Percentiles rank a stretch among this genome's conserved stretches.
Evolutionary conservation across 2,329 filamentous ascomycete species (phyloP).

Genomic region (Furcasterigmium furcatum): DNA sequence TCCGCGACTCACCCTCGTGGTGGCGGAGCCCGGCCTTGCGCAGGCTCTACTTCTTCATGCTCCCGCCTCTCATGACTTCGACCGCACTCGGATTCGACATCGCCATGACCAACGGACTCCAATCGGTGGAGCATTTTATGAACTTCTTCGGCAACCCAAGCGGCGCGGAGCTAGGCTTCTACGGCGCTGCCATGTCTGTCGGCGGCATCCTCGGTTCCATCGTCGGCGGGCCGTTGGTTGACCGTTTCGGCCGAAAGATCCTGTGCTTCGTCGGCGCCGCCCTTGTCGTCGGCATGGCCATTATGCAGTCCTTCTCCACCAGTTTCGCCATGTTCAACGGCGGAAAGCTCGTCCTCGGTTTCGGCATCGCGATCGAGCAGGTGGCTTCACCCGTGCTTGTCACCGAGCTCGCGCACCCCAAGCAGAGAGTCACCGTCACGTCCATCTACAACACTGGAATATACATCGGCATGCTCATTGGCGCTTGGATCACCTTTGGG

Average conservation of each 20-base stretch:
- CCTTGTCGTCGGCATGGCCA: slow-evolving; percentile 46
- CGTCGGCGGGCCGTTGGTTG: slow-evolving; percentile 5
- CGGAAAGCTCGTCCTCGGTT: slow-evolving; percentile 51
- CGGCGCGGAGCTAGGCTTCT: slow-evolving; percentile 29
- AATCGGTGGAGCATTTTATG: slow-evolving; percentile 37
- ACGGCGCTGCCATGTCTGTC: slow-evolving; percentile 23
- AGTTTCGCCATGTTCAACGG: slow-evolving; percentile 49
- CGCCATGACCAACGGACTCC: slow-evolving; percentile 40
- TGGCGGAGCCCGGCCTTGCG: neutral
- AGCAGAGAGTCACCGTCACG: slow-evolving; percentile 45
- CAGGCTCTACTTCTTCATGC: slow-evolving; percentile 35
- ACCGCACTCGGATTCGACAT: slow-evolving; percentile 30
- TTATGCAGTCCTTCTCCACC: slow-evolving; percentile 45
- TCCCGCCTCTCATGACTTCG: slow-evolving; percentile 25
- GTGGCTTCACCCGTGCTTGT: slow-evolving; percentile 58
- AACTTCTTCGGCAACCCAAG: slow-evolving; percentile 20
- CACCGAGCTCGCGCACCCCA: slow-evolving; percentile 55
- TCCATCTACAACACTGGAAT: slow-evolving; percentile 47
- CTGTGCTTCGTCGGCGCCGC: neutral
- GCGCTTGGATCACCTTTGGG: slow-evolving; percentile 49
- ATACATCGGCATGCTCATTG: slow-evolving; percentile 55
- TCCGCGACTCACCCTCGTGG: neutral
- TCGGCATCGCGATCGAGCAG: slow-evolving; percentile 57
- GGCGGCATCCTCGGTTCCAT: slow-evolving; percentile 33
- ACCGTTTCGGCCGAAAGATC: slow-evolving; percentile 2